Base-by-base conservation (phyloP, 2,329 filamentous ascomycete species). In the Botrytis deweyae region DNA sequence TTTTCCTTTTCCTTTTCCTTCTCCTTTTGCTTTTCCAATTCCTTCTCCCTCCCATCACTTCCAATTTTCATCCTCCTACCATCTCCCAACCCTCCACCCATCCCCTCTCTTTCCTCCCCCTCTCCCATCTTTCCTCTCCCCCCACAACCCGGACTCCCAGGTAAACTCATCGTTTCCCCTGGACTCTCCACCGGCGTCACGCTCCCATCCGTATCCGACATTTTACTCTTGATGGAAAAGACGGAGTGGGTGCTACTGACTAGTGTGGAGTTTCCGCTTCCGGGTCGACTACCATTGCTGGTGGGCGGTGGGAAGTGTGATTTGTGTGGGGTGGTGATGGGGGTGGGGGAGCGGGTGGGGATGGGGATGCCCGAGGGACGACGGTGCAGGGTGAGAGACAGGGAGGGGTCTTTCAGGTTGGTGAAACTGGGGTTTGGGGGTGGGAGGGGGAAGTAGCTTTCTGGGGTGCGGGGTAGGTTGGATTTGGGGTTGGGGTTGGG, bases 181-280 rank as follows among this genome's bases (percentile, higher is more conserved):
- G 63, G 69, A 33, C 71, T 73, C 20, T 74, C 73, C 7, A 75
- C 75, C 14, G 77, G 75, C 46, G 74, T 78, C 9, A 73, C 46
- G 29, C 77, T 76, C 14, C 66, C 66, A 42, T 76, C 76, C 42
- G 75, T 74, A 55, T 76, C 76, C 42, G 75, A 72, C 9, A 66
- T 74, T 20, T 61, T 65, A 7, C 76, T 76, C 25, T 59, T 49
- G 33, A 46, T 55, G 8, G 77, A 78, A n/a, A 77, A 78, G 3
- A 75, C 73, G 0, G 78, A 78, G 20, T 76, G 64, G 6, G 72
- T 72, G 12, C 75, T 78, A 38, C 75, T 78, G 29, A 71, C 44
- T 3, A 78, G 49, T 4, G 78, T 74, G 75, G 75, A 76, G 14
- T 74, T 69, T 42, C 62, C 75, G 52, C 78, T 77, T n/a, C 72